Conservation (phyloP, 257 asterid genomes). For the Primulina huaijiensis region DNA sequence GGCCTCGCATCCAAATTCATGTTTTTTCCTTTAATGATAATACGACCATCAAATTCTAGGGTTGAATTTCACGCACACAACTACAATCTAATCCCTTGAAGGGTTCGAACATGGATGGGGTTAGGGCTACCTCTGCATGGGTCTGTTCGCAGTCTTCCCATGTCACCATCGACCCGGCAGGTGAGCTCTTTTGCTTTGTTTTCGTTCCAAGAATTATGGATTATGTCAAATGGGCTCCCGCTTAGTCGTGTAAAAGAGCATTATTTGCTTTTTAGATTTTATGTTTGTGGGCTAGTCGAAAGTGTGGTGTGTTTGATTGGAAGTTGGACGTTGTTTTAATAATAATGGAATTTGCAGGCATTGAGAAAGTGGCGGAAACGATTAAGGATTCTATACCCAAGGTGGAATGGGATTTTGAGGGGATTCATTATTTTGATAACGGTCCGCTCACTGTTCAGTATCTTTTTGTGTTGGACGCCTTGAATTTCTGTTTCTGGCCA, state of each 20-base stretch:
- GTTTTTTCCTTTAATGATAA: neutral
- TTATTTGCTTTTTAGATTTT: neutral
- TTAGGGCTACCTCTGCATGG: constrained; percentile 83
- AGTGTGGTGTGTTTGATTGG: neutral
- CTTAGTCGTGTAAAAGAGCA: neutral
- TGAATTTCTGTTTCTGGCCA: constrained; percentile 99
- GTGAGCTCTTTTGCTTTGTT: constrained; percentile 27
- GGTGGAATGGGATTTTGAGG: constrained; percentile 97
- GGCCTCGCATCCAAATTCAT: neutral
- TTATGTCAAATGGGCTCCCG: neutral
- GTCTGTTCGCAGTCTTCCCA: constrained; percentile 82
- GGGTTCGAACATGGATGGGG: constrained; percentile 59
- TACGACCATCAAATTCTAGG: constrained; percentile 24
- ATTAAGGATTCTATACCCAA: constrained; percentile 70
- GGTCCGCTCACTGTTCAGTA: constrained; percentile 96
- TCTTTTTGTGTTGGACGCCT: constrained; percentile 82
- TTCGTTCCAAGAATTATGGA: neutral
- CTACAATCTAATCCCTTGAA: neutral
- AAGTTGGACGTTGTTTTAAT: neutral
- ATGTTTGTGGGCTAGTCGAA: neutral
- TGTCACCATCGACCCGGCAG: constrained; percentile 69
- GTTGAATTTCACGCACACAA: constrained; percentile 22
- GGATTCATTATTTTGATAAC: constrained; percentile 86
- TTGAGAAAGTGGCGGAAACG: constrained; percentile 64
- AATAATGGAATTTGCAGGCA: constrained; percentile 38